phyloP scores from a whole-genome alignment of 2,329 filamentous ascomycete species.

The Camptophora hylomeconis region DNA sequence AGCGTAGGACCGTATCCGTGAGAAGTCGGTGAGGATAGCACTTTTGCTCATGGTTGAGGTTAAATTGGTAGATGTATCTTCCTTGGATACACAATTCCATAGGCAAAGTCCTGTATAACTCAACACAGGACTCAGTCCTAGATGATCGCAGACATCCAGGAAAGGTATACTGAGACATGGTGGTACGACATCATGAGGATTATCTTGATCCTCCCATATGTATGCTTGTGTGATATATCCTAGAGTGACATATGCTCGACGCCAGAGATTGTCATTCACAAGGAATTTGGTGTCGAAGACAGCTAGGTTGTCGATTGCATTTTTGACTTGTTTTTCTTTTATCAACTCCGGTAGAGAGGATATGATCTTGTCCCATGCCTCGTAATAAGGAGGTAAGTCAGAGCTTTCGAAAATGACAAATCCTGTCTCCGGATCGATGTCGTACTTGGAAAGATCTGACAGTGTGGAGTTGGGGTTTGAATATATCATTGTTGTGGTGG shows the following conservation, averaged over 20 bases:
- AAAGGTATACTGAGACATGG: slow-evolving; percentile 6
- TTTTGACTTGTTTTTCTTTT: slow-evolving; percentile 1
- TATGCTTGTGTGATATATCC: slow-evolving; percentile 7
- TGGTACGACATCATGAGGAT: slow-evolving; percentile 3
- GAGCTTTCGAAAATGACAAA: slow-evolving; percentile 4
- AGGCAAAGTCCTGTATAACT: slow-evolving; percentile 7
- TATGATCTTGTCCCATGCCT: slow-evolving; percentile 5
- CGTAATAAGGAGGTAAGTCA: slow-evolving; percentile 5
- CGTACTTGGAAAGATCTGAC: slow-evolving; percentile 5
- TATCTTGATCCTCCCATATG: slow-evolving; percentile 6
- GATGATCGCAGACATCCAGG: slow-evolving; percentile 6
- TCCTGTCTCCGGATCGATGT: slow-evolving; percentile 3
- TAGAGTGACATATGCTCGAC: slow-evolving; percentile 8
- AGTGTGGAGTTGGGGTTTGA: no score
- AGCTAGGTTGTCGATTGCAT: slow-evolving; percentile 1
- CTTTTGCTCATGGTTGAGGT: no score
- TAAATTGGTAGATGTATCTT: not conserved
- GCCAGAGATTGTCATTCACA: slow-evolving; percentile 3
- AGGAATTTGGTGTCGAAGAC: slow-evolving; percentile 4
- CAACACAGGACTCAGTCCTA: slow-evolving; percentile 7
- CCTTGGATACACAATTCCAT: slow-evolving; percentile 5
- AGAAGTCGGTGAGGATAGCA: slow-evolving; percentile 4
- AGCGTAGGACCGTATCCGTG: slow-evolving; percentile 2
- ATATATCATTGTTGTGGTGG: no score
- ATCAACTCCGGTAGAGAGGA: slow-evolving; percentile 5